These are phyloP conservation scores for Saccharomyces cerevisiae DNA, from an alignment of 805 yeast species.

Conservation along the genomic window DNA sequence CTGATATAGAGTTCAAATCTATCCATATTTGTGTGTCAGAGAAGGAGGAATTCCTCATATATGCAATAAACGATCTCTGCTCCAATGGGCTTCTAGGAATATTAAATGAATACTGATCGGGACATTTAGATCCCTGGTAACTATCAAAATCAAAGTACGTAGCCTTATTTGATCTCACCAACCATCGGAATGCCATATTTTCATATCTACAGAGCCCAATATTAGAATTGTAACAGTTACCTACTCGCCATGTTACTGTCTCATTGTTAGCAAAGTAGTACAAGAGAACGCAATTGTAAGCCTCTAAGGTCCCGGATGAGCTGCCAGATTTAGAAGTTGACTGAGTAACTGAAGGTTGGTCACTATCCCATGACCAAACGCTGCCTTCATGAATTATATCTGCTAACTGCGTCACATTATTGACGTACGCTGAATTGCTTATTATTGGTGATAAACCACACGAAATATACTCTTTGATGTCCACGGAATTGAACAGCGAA, in stretches of 20 bases:
- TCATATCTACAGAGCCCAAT: slow-evolving; percentile 49
- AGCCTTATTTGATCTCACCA: slow-evolving; percentile 26
- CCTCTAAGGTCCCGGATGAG: slow-evolving; percentile 19
- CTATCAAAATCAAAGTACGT: slow-evolving; percentile 39
- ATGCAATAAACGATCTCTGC: slow-evolving; percentile 26
- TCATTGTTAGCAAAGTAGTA: slow-evolving; percentile 13
- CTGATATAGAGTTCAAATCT: slow-evolving; percentile 69
- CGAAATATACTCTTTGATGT: slow-evolving; percentile 34
- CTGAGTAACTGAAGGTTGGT: slow-evolving; percentile 38
- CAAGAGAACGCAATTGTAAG: slow-evolving; percentile 40
- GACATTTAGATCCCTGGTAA: slow-evolving; percentile 28
- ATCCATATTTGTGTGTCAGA: slow-evolving; percentile 45
- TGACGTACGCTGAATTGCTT: slow-evolving; percentile 28
- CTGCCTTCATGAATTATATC: slow-evolving; percentile 29
- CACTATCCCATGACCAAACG: slow-evolving; percentile 70
- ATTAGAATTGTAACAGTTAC: slow-evolving; percentile 52
- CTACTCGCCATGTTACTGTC: slow-evolving; percentile 51
- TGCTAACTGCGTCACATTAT: slow-evolving; percentile 24
- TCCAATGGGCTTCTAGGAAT: slow-evolving; percentile 46
- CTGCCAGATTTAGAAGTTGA: slow-evolving; percentile 12
- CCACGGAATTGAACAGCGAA: slow-evolving; percentile 37
- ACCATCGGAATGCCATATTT: slow-evolving; percentile 38
- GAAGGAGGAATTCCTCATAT: slow-evolving; percentile 7
- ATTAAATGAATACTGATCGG: slow-evolving; percentile 32
- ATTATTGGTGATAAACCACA: slow-evolving; percentile 67